Percentiles rank a stretch among this genome's conserved stretches.
phyloP scores from a whole-genome alignment of 2,329 filamentous ascomycete species.

The Penicillium sp. region DNA sequence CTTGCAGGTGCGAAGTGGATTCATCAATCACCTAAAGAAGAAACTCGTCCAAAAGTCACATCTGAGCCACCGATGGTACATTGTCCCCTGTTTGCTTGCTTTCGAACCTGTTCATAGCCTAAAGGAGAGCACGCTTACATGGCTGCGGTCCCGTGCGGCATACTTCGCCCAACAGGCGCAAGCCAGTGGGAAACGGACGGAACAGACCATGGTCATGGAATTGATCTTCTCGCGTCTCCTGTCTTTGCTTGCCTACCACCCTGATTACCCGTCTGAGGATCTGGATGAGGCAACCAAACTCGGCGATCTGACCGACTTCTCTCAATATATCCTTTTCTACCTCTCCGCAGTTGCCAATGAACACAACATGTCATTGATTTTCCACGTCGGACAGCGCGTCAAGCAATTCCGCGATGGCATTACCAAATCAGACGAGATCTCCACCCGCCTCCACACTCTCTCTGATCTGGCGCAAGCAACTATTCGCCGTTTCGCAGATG shows the following conservation, averaged over 20 bases:
- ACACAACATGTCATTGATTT: constrained; percentile 83
- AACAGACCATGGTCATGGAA: constrained; percentile 70
- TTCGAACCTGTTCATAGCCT: constrained; percentile 80
- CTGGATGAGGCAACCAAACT: constrained; percentile 48
- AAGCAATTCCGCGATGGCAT: constrained; percentile 87
- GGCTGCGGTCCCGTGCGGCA: constrained; percentile 79
- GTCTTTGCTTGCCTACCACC: constrained; percentile 88
- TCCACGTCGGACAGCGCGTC: constrained; percentile 86
- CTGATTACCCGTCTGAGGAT: constrained; percentile 65
- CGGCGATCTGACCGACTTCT: constrained; percentile 71
- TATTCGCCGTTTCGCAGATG: constrained; percentile 81
- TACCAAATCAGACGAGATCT: constrained; percentile 50
- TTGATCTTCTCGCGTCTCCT: constrained; percentile 77
- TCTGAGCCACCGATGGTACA: constrained; percentile 82
- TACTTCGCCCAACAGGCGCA: constrained; percentile 56
- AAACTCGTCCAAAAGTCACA: constrained; percentile 55
- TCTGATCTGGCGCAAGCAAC: constrained; percentile 83
- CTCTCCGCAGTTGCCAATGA: constrained; percentile 78
- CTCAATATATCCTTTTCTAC: constrained; percentile 88
- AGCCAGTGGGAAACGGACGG: constrained; percentile 36
- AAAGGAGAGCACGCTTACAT: constrained; percentile 75
- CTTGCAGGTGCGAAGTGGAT: constrained; percentile 71
- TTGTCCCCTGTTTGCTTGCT: constrained; percentile 83
- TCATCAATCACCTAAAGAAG: constrained; percentile 85
- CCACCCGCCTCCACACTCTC: constrained; percentile 69